phyloP scores from a whole-genome alignment of 1,139 yeast genomes.

The Blastobotrys apis region DNA sequence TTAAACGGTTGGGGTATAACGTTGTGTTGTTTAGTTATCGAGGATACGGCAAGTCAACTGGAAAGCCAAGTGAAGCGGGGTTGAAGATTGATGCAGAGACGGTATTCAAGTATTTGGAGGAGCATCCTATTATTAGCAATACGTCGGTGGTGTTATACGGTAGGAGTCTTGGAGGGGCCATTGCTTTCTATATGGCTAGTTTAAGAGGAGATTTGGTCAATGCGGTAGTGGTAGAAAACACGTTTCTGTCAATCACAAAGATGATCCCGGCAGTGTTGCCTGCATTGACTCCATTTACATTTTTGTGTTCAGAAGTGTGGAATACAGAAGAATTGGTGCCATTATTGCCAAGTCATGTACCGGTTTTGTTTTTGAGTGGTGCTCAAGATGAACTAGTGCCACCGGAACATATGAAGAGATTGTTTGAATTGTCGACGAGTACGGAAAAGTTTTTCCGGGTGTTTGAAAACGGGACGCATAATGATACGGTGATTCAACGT shows the following conservation, averaged over 20 bases:
- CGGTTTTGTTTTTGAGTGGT: constrained; percentile 72
- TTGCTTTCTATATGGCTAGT: constrained; percentile 72
- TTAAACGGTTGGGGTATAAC: constrained; percentile 61
- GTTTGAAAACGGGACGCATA: constrained; percentile 64
- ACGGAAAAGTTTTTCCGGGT: constrained; percentile 38
- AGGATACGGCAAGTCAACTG: constrained; percentile 87
- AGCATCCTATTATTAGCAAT: constrained; percentile 49
- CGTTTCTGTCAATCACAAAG: constrained; percentile 72
- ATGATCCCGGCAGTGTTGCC: constrained; percentile 86
- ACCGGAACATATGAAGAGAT: constrained; percentile 68
- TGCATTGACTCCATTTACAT: constrained; percentile 50
- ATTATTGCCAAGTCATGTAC: constrained; percentile 50
- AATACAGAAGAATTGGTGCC: constrained; percentile 63
- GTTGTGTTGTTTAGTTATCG: constrained; percentile 72
- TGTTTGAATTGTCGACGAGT: constrained; percentile 42
- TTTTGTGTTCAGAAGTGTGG: constrained; percentile 79
- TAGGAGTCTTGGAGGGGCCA: constrained; percentile 93
- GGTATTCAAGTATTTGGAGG: constrained; percentile 54
- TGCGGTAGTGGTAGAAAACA: constrained; percentile 64
- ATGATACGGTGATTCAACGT: constrained; percentile 70
- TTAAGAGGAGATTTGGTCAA: constrained; percentile 36
- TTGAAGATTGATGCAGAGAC: constrained; percentile 78
- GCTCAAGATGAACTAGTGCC: constrained; percentile 86
- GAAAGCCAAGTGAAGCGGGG: constrained; percentile 72
- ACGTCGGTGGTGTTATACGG: constrained; percentile 73